Conservation (phyloP, 2,329 filamentous ascomycete species). For the Fusarium sublunatum region DNA sequence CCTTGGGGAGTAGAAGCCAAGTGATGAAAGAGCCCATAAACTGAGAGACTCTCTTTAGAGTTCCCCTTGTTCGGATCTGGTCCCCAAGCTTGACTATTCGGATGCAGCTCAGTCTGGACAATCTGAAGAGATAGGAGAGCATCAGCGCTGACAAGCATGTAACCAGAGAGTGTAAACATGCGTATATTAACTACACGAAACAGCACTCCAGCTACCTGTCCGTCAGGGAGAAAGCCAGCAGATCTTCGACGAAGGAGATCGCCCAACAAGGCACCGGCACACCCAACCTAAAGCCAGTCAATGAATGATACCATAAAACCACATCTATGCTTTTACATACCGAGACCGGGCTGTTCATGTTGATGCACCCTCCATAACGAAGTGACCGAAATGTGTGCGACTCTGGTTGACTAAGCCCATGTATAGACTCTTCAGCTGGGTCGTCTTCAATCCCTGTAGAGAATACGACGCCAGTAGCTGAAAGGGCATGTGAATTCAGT, state of each 20-base stretch:
- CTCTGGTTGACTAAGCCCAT: slow-evolving; percentile 55
- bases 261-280: slow-evolving; percentile 85
- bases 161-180: slow-evolving; percentile 76
- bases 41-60: slow-evolving; percentile 82
- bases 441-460: slow-evolving; percentile 28
- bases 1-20: slow-evolving; percentile 84
- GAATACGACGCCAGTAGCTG: slow-evolving; percentile 34
- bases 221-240: slow-evolving; percentile 70
- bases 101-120: slow-evolving; percentile 83
- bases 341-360: slow-evolving; percentile 78
- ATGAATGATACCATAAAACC: slow-evolving; percentile 2
- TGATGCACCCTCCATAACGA: slow-evolving; percentile 75
- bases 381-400: slow-evolving; percentile 71
- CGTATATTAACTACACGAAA: slow-evolving; percentile 73
- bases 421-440: slow-evolving; percentile 43
- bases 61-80: slow-evolving; percentile 57
- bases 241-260: slow-evolving; percentile 74
- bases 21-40: slow-evolving; percentile 84
- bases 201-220: slow-evolving; percentile 59
- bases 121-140: slow-evolving; percentile 87
- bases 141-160: slow-evolving; percentile 84
- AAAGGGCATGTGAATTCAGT: slow-evolving; percentile 38
- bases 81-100: slow-evolving; percentile 81
- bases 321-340: slow-evolving; percentile 52
- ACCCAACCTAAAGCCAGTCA: slow-evolving; percentile 71